phyloP scores from a whole-genome alignment of 176 grass and related monocot species.

The Hsuehochloa calcarea region DNA sequence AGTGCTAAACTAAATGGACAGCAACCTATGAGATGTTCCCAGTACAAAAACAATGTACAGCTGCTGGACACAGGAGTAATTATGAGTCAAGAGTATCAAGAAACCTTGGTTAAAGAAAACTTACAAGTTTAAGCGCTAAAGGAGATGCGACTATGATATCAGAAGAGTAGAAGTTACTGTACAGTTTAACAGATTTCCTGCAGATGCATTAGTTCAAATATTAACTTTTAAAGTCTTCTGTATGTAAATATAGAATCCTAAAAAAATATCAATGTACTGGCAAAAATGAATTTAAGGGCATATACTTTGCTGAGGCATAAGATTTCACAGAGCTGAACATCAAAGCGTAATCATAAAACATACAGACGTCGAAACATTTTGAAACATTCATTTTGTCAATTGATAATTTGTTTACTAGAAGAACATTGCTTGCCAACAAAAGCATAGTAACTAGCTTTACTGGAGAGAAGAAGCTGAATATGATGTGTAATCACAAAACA shows the following conservation, averaged over 20 bases:
- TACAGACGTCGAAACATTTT: neutral
- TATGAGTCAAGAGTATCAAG: conserved; percentile 2
- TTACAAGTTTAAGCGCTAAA: conserved; percentile 77
- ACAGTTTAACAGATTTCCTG: conserved; percentile 91
- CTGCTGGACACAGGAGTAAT: neutral
- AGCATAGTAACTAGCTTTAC: neutral
- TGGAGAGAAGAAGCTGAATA: neutral
- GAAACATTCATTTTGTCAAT: neutral
- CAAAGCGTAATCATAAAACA: neutral
- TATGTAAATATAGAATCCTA: conserved; percentile 10
- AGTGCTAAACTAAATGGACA: conserved; percentile 5
- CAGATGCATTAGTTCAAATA: conserved; percentile 36
- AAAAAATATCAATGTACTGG: conserved; percentile 2
- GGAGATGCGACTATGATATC: conserved; percentile 96
- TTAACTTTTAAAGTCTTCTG: conserved; percentile 29
- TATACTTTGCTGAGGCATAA: neutral
- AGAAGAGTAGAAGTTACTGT: conserved; percentile 92
- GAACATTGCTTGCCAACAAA: neutral
- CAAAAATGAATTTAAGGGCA: neutral
- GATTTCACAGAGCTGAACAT: conserved; percentile 11
- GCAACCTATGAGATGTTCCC: neutral
- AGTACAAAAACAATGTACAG: conserved; percentile 27
- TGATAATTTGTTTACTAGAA: neutral
- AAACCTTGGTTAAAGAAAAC: conserved; percentile 28
- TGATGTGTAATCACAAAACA: neutral